These are phyloP conservation scores for Cochlearia excelsa DNA, from an alignment of 345 rosid species.

Conservation along the genomic window DNA sequence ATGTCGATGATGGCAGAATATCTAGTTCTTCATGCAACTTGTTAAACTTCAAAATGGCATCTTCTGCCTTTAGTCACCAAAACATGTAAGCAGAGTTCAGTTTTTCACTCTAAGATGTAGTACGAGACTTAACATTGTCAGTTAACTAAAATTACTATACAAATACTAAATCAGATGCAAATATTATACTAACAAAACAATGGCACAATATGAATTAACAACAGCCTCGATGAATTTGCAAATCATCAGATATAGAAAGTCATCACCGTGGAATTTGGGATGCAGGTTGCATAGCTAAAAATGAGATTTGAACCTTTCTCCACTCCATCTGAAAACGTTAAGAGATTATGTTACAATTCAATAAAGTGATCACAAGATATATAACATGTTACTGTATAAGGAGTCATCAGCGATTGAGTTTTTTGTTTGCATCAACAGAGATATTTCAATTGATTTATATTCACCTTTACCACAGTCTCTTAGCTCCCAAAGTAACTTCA, in stretches of 20 bases:
- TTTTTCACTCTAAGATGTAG: too few species aligned
- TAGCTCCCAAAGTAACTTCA: slow-evolving; percentile 50
- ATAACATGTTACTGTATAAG: not conserved
- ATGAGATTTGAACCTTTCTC: slow-evolving; percentile 58
- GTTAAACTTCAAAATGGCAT: slow-evolving; percentile 52
- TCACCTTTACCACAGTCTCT: slow-evolving; percentile 47
- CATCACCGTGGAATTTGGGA: slow-evolving; percentile 70
- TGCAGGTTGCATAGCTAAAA: slow-evolving; percentile 47
- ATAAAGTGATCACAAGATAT: not conserved
- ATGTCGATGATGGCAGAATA: slow-evolving; percentile 52
- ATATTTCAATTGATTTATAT: too few species aligned
- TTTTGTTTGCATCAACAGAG: slow-evolving; percentile 3
- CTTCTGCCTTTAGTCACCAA: slow-evolving; percentile 52
- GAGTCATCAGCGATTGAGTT: not conserved
- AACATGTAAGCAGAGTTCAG: too few species aligned
- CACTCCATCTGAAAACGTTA: slow-evolving; percentile 44
- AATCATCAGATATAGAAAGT: not conserved
- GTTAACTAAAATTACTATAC: too few species aligned
- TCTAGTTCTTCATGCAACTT: slow-evolving; percentile 55
- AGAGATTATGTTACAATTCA: slow-evolving; percentile 1
- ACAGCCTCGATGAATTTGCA: too few species aligned
- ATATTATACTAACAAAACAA: too few species aligned
- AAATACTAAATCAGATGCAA: too few species aligned
- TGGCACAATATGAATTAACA: too few species aligned
- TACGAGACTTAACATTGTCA: too few species aligned